Evolutionary conservation across 768 basidiomycete species (phyloP), one percentile per base, ranked within the genome.

Genomic region (Pisolithus orientalis): DNA sequence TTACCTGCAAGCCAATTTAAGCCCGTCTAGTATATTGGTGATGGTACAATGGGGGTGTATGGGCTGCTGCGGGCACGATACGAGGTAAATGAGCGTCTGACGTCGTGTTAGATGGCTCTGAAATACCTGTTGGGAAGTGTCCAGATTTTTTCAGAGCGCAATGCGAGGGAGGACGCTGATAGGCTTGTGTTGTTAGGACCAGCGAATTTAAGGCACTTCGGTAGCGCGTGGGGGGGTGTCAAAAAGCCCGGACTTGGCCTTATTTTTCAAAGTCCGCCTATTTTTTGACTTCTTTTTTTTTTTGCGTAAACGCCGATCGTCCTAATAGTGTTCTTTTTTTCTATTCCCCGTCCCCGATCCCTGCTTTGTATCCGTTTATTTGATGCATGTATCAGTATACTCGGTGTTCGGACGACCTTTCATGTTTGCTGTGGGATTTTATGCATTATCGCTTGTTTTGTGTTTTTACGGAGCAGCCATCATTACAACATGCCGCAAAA

Each of bases 31-130:
- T 76, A 78, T 76, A 34, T 34, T 79, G 78, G 73, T 88, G 86
- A 76, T 89, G 83, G 65, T 90, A 90, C 87, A 90, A 80, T 76
- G 74, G 70, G 78, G 79, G 76, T 74, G 69, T 64, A 71, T 64
- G 69, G 72, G 74, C 78, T 72, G 50, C 16, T 52, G 54, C 53
- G 53, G 49, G 1, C 34, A 34, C 5, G 34, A 11, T 66, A 66
- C 50, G 62, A 50, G 50, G 59, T 53, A 52, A 39, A 48, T 45
- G 57, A 59, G 54, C 57, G 58, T n/a, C 44, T 51, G 56, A 43
- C 21, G 56, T n/a, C 6, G 16, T 27, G 59, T 45, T 51, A n/a
- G 57, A 50, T 49, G 60, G 45, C 47, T 53, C 59, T 54, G 63
- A 69, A 56, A 57, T 76, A 79, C 78, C 73, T 80, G 58, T 53